phyloP scores from a whole-genome alignment of 495 filamentous ascomycete genomes.

The Darksidea phi region DNA sequence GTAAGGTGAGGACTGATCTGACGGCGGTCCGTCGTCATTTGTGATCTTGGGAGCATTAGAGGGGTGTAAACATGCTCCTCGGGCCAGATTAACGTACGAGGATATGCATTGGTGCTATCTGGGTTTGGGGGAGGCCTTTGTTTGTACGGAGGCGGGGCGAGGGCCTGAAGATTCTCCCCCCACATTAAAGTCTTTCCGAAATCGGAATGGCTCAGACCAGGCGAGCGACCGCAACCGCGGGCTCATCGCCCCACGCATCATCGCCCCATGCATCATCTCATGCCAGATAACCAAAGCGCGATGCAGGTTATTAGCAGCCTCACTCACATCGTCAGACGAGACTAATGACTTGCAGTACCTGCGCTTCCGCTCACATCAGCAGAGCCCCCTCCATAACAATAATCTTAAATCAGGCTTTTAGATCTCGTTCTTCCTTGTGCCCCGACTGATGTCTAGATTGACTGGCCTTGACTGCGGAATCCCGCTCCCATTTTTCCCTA shows the following conservation, averaged over 20 bases:
- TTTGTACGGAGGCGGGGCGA: not conserved
- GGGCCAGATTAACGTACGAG: constrained; percentile 16
- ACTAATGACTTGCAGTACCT: too few species aligned
- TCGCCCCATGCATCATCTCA: too few species aligned
- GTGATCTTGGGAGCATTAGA: constrained; percentile 54
- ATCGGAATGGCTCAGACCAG: not conserved
- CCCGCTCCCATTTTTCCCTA: not conserved
- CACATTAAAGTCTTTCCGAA: not conserved
- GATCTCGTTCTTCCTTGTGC: too few species aligned
- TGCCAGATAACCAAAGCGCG: too few species aligned
- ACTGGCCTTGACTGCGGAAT: too few species aligned
- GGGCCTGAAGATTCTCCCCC: not conserved
- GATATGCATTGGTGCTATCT: constrained; percentile 30
- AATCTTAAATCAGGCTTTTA: too few species aligned
- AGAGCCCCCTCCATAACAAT: too few species aligned
- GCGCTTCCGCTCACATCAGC: too few species aligned
- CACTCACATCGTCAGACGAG: too few species aligned
- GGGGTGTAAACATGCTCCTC: not conserved
- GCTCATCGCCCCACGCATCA: too few species aligned
- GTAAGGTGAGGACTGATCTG: constrained; percentile 85
- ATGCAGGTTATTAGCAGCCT: too few species aligned
- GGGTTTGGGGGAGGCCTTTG: not conserved
- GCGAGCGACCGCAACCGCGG: not conserved
- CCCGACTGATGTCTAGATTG: too few species aligned
- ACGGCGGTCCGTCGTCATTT: constrained; percentile 97